Evolutionary conservation across 192 early-diverging fungal genomes (phyloP), one percentile per base, ranked within the genome.

Genomic region (Coemansia sp.): DNA sequence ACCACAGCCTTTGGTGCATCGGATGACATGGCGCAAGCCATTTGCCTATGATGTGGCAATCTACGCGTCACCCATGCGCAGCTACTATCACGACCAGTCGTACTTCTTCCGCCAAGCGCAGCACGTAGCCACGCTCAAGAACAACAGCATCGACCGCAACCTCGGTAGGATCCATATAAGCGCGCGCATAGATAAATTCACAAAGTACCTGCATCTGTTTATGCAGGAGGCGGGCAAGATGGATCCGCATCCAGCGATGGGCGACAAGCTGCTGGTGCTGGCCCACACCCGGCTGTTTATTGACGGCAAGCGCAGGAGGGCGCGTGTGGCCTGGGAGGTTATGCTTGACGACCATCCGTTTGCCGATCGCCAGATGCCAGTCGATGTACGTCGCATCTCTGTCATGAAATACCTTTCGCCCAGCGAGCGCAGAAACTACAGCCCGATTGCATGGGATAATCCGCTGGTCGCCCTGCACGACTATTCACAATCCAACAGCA

Each of bases 41-140:
- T 60, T 47, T 19, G 28, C 44, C 4, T 60, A 60, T 20, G 58
- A 60, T 6, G 31, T 48, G 19, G 23, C 58, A 15, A 31, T 60
- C 19, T 60, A 60, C 19, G 58, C 42, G 9, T 60, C 58, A 44
- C 40, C 41, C 4, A 20, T 33, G 11, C 42, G 20, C 44, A 60
- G 58, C 58, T 60, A 48, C 58, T 60, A 60, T 44, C 30, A 60
- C 17, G 58, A 60, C 44, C 58, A 60, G 58, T 60, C 58, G 30
- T 44, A 60, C 34, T 60, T 60, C 13, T 60, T 60, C 30, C 20
- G n/a, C 22, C 10, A 48, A 5, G 38, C 58, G 1, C 42, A 60
- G 58, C 58, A 47, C 8, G 17, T 60, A 2, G 42, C 34, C 29
- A 29, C 38, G 20, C 27, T 60, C n/a, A 29, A 19, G 10, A 25